These are phyloP conservation scores for Aspergillus clavatus DNA, from an alignment of 2,329 filamentous ascomycete genomes.

Conservation along the genomic window DNA sequence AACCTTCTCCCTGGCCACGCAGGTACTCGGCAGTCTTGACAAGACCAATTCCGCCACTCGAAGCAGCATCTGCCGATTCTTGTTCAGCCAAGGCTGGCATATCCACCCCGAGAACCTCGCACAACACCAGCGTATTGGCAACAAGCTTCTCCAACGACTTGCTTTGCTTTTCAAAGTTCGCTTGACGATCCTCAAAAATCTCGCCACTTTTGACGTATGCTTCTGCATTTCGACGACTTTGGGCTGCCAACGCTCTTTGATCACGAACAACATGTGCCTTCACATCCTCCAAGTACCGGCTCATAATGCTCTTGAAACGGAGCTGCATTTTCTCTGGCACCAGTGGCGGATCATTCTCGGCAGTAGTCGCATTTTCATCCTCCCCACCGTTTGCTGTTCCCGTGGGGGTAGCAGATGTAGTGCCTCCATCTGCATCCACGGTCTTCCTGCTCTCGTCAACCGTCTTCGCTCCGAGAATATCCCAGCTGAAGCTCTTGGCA, in stretches of 20 bases:
- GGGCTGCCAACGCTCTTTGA: constrained; percentile 79
- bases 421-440: constrained; percentile 73
- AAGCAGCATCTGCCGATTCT: constrained; percentile 60
- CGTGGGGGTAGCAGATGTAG: constrained; percentile 45
- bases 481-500: constrained; percentile 94
- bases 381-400: constrained; percentile 51
- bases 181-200: constrained; percentile 94
- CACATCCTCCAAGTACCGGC: constrained; percentile 87
- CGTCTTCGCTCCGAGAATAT: constrained; percentile 76
- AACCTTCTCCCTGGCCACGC: constrained; percentile 79
- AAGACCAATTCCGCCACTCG: constrained; percentile 78
- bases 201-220: constrained; percentile 98
- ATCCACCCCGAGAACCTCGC: constrained; percentile 79
- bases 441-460: constrained; percentile 74
- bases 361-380: constrained; percentile 37
- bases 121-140: constrained; percentile 83
- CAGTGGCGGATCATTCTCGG: constrained; percentile 65
- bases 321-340: constrained; percentile 72
- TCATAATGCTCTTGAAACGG: constrained; percentile 79
- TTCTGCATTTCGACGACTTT: constrained; percentile 92
- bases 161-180: constrained; percentile 89
- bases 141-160: constrained; percentile 90
- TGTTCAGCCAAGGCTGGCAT: constrained; percentile 92
- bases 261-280: constrained; percentile 84
- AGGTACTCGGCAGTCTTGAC: constrained; percentile 93